Evolutionary conservation across 2,329 filamentous ascomycete genomes (phyloP).

Genomic region (Epichloe festucae): DNA sequence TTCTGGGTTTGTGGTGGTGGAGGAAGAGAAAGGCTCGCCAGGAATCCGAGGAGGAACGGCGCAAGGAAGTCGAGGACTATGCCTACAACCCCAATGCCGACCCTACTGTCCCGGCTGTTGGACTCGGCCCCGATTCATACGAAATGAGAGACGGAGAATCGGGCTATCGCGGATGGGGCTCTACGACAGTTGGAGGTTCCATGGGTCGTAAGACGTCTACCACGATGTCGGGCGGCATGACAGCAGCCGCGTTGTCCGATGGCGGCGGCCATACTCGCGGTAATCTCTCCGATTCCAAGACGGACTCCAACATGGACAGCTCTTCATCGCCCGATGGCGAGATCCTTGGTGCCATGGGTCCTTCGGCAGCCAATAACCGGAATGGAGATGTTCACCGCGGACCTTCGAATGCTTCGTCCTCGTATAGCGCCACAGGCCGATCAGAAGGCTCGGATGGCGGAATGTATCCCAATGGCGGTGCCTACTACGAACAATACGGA

Average conservation of each 20-base stretch:
- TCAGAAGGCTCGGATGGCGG: conserved; percentile 54
- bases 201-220: conserved; percentile 77
- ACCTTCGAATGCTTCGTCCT: conserved; percentile 89
- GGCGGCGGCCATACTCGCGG: conserved; percentile 54
- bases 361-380: conserved; percentile 52
- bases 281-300: conserved; percentile 54
- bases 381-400: conserved; percentile 68
- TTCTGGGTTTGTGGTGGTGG: conserved; percentile 74
- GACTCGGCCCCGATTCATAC: conserved; percentile 36
- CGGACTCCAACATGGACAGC: conserved; percentile 46
- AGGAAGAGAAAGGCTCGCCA: conserved; percentile 76
- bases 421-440: conserved; percentile 70
- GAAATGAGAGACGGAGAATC: conserved; percentile 63
- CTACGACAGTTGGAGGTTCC: conserved; percentile 53
- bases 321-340: conserved; percentile 58
- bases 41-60: conserved; percentile 71
- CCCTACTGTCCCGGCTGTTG: conserved; percentile 53
- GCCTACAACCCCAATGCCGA: conserved; percentile 96
- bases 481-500: conserved; percentile 48
- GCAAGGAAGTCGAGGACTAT: conserved; percentile 96
- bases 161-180: conserved; percentile 92
- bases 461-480: conserved; percentile 33
- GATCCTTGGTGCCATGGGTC: conserved; percentile 71
- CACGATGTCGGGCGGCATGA: conserved; percentile 65
- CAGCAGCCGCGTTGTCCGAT: conserved; percentile 59